These are phyloP conservation scores for Populus hybrid DNA, from an alignment of 441 rosid genomes.

Conservation along the genomic window DNA sequence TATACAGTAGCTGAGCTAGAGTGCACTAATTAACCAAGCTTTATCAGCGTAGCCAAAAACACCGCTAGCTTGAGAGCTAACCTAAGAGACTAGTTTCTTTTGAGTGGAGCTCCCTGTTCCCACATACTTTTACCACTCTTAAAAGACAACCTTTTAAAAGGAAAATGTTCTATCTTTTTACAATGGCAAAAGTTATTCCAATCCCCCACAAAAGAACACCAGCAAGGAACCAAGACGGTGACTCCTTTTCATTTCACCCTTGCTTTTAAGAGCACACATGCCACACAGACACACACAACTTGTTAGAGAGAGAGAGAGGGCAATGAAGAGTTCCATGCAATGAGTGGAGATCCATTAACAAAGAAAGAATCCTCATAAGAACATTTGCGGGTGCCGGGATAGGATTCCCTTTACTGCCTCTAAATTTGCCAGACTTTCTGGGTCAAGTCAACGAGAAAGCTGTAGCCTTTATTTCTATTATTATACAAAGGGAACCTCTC, in stretches of 20 bases:
- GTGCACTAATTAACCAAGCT: neutral
- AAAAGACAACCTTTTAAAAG: slow-evolving; percentile 32
- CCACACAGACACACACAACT: slow-evolving; percentile 6
- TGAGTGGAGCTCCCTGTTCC: slow-evolving; percentile 46
- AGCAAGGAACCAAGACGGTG: slow-evolving; percentile 37
- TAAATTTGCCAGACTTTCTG: slow-evolving; percentile 49
- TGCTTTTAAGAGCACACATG: slow-evolving; percentile 35
- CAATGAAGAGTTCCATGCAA: slow-evolving; percentile 1
- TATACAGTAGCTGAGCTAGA: neutral
- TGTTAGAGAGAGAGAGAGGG: neutral
- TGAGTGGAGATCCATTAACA: slow-evolving; percentile 41
- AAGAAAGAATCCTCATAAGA: slow-evolving; percentile 23
- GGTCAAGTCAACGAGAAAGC: slow-evolving; percentile 68
- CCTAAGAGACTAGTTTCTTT: neutral
- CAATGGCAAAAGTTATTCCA: slow-evolving; percentile 41
- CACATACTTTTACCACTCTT: slow-evolving; percentile 30
- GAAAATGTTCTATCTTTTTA: slow-evolving; percentile 38
- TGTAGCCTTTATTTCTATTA: slow-evolving; percentile 16
- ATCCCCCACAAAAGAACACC: slow-evolving; percentile 50
- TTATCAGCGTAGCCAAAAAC: neutral
- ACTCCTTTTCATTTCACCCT: slow-evolving; percentile 24
- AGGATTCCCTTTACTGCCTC: slow-evolving; percentile 47
- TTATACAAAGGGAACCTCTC: slow-evolving; percentile 8
- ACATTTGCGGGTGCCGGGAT: slow-evolving; percentile 29
- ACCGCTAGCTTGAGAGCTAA: neutral